Conservation (phyloP, 2,329 filamentous ascomycete species). For the Myriosclerotinia scirpicola region DNA sequence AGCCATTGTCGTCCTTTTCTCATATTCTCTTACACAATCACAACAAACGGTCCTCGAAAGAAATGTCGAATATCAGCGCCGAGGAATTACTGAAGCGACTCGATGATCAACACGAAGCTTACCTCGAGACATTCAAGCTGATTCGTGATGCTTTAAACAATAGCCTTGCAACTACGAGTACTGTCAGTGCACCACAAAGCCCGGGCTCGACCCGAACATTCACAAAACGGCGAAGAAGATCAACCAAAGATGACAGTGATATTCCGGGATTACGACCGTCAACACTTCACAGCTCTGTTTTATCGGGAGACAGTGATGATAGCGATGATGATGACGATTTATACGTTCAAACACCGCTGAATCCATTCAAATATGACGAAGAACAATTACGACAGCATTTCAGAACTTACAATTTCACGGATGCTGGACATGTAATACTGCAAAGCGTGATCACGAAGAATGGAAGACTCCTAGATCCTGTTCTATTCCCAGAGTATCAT, state of each 20-base stretch:
- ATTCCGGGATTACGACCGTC: conserved; percentile 10
- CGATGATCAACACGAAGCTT: conserved; percentile 35
- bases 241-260: conserved; percentile 8
- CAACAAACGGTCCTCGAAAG: not conserved
- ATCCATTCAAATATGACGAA: conserved; percentile 44
- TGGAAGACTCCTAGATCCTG: conserved; percentile 29
- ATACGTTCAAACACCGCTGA: conserved; percentile 45
- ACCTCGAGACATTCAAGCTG: conserved; percentile 33
- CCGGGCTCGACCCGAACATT: conserved; percentile 11
- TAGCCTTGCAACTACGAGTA: not conserved
- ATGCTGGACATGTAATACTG: conserved; percentile 45
- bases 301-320: conserved; percentile 41
- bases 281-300: conserved; percentile 29
- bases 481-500: conserved; percentile 31
- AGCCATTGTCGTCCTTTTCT: conserved; percentile 5
- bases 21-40: conserved; percentile 12
- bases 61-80: conserved; percentile 22
- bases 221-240: conserved; percentile 14
- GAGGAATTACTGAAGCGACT: conserved; percentile 35
- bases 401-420: conserved; percentile 45
- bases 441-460: conserved; percentile 34
- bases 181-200: conserved; percentile 11
- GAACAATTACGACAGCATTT: conserved; percentile 49
- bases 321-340: conserved; percentile 43
- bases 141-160: conserved; percentile 35